Evolutionary conservation across 2,329 filamentous ascomycete species (phyloP).

Genomic region (Arachnomyces sp.): DNA sequence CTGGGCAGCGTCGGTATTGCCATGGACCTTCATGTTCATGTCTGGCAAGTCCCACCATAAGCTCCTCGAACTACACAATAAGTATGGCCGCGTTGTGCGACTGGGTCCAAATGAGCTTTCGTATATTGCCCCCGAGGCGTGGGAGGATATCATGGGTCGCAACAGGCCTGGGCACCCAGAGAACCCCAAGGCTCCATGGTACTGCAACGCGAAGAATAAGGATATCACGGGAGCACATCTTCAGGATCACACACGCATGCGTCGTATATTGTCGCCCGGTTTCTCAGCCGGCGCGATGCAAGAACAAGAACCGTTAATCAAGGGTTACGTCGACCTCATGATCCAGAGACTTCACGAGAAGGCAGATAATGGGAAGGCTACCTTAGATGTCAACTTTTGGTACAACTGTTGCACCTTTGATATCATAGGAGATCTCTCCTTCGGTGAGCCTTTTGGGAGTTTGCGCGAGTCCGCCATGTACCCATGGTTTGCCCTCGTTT

Average conservation of each 20-base stretch:
- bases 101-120: conserved; percentile 22
- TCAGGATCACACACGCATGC: conserved; percentile 19
- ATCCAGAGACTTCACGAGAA: conserved; percentile 19
- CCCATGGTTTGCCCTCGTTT: too few species aligned
- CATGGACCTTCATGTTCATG: not conserved
- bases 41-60: conserved; percentile 11
- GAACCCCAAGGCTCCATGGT: not conserved
- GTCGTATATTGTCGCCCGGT: conserved; percentile 26
- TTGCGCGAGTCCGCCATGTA: too few species aligned
- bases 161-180: conserved; percentile 4
- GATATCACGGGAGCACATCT: conserved; percentile 14
- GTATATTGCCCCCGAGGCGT: conserved; percentile 18
- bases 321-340: conserved; percentile 24
- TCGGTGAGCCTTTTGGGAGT: conserved; percentile 35
- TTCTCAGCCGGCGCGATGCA: conserved; percentile 35
- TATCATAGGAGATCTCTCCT: conserved; percentile 35
- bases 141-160: conserved; percentile 24
- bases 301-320: conserved; percentile 29
- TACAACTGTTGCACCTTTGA: conserved; percentile 33
- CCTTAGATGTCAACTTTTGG: conserved; percentile 26
- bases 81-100: conserved; percentile 24
- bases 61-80: conserved; percentile 19
- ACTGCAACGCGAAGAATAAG: too few species aligned
- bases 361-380: conserved; percentile 1
- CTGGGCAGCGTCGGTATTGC: conserved; percentile 13